These are phyloP conservation scores for Dactylellina parvicollis DNA, from an alignment of 2,329 filamentous ascomycete species.

Conservation along the genomic window DNA sequence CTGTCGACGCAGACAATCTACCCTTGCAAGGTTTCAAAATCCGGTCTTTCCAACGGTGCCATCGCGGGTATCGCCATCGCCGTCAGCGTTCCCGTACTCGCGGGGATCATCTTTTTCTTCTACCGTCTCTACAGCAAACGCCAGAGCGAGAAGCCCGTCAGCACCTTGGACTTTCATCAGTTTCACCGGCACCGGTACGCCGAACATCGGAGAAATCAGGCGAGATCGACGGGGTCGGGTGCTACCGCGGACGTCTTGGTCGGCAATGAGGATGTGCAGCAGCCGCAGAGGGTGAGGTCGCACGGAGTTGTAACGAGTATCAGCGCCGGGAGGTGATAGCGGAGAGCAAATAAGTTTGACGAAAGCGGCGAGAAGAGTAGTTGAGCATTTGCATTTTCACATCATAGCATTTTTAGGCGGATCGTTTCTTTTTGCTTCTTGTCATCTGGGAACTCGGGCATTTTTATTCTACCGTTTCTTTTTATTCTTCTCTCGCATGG, in stretches of 20 bases:
- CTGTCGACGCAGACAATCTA: background rate
- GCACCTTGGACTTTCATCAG: background rate
- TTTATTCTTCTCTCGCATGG: background rate
- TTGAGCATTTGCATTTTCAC: too few relatives aligned
- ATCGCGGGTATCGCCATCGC: constrained; percentile 33
- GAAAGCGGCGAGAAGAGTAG: too few relatives aligned
- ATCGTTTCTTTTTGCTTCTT: constrained; percentile 8
- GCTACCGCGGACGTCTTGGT: background rate
- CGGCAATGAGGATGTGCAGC: too few relatives aligned
- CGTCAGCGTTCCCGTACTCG: constrained; percentile 26
- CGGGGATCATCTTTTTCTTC: constrained; percentile 32
- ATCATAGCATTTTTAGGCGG: constrained; percentile 10
- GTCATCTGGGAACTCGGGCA: too few relatives aligned
- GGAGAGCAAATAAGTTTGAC: background rate
- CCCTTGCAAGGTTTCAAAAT: background rate
- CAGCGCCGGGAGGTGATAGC: background rate
- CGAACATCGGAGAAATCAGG: background rate
- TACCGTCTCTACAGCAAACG: constrained; percentile 11
- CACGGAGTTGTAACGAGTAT: too few relatives aligned
- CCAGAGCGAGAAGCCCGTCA: background rate
- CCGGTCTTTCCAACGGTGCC: constrained; percentile 24
- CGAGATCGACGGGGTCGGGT: constrained; percentile 1
- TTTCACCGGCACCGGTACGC: background rate
- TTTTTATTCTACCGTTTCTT: too few relatives aligned
- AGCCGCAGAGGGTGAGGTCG: too few relatives aligned